Evolutionary conservation across 225 moss, liverwort and hornwort species (phyloP), one percentile per base, ranked within the genome.

Genomic region (Climacium dendroides): DNA sequence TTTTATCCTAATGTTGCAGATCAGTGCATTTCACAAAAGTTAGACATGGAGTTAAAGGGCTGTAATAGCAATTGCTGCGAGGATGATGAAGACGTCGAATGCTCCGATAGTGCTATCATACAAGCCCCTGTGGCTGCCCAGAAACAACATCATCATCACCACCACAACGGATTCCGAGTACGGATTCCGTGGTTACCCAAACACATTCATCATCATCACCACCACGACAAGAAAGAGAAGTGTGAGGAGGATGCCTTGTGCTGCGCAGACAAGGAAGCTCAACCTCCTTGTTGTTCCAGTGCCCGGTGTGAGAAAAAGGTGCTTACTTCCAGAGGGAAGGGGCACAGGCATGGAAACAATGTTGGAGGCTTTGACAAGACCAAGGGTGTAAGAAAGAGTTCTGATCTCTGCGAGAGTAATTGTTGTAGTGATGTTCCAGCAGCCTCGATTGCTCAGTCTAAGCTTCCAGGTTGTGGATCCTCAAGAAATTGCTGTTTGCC

Each of bases 271-370:
- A 90, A 91, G 86, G 89, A 94, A 77, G 85, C 85, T 41, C 87
- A 87, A 70, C 88, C 90, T 60, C 94, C 92, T 25, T 92, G 91
- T 81, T 92, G 94, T 71, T 92, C 94, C 14, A 94, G 94, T 89
- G 92, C 92, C 80, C 88, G 94, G 73, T 92, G 94, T 83, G 94
- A 94, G 87, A 91, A 69, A 53, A 91, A 83, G 62, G 90, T 90
- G 45, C 94, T 94, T 64, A 94, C 85, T 67, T 85, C 92, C 23
- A 87, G 94, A 88, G 91, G 87, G 41, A 94, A 88, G 90, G 91
- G 91, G 20, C 88, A 84, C 34, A 85, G 90, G 64, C 64, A 74
- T 64, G 92, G 89, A 80, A 89, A 53, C 64, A 72, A 29, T 76
- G 70, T 66, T 74, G 87, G 90, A 74, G 85, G 89, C 34, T 90